Percentiles rank a stretch among this genome's conserved stretches.
phyloP scores from a whole-genome alignment of 305 asterid genomes.

The Euphrasia arctica region DNA sequence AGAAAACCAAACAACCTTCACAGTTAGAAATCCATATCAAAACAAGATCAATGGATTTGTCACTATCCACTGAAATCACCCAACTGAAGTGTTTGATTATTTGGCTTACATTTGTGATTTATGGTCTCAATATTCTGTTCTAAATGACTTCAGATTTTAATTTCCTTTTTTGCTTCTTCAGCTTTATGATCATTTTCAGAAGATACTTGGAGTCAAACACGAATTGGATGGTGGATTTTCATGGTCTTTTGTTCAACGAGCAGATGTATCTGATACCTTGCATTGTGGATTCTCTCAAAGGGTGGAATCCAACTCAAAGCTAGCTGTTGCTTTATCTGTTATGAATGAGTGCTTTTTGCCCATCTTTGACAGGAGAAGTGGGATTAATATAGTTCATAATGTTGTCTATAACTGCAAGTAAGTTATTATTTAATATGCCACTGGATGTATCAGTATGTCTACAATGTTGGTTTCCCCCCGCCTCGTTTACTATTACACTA shows the following conservation, averaged over 20 bases:
- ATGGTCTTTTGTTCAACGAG: constrained; percentile 61
- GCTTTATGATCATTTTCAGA: constrained; percentile 72
- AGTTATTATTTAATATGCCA: constrained; percentile 45
- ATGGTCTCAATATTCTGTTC: constrained; percentile 9
- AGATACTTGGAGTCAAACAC: constrained; percentile 77
- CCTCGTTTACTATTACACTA: constrained; percentile 19
- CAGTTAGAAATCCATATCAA: background rate
- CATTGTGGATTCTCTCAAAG: constrained; percentile 44
- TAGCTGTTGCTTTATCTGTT: constrained; percentile 57
- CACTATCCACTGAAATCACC: background rate
- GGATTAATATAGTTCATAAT: constrained; percentile 62
- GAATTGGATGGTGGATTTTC: constrained; percentile 57
- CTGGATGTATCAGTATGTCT: constrained; percentile 35
- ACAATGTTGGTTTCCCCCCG: constrained; percentile 69
- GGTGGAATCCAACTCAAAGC: constrained; percentile 67
- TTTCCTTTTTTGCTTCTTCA: constrained; percentile 36
- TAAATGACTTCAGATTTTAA: constrained; percentile 13
- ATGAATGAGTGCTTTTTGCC: constrained; percentile 76
- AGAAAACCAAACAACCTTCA: background rate
- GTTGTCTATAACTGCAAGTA: constrained; percentile 85
- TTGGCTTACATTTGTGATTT: constrained; percentile 19
- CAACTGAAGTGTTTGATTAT: background rate
- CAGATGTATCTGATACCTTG: constrained; percentile 52
- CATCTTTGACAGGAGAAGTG: constrained; percentile 63
- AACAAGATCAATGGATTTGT: constrained; percentile 1